These are phyloP conservation scores for Aschersonia sp. DNA, from an alignment of 2,329 filamentous ascomycete genomes.

Conservation along the genomic window DNA sequence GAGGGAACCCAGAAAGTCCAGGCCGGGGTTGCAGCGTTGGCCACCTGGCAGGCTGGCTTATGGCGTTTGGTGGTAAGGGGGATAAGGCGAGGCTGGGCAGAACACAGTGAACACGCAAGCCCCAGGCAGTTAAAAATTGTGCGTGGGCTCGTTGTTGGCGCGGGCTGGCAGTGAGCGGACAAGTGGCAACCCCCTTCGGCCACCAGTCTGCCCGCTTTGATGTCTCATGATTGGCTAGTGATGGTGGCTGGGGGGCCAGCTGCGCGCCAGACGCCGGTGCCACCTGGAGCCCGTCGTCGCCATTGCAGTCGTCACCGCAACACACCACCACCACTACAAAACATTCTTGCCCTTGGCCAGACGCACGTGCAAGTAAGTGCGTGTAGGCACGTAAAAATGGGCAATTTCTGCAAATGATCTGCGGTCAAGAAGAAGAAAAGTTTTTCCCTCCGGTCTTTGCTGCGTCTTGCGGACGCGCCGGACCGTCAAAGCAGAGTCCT, in stretches of 20 bases:
- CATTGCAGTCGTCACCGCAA: slow-evolving; percentile 3
- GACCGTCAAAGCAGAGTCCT: too few relatives aligned
- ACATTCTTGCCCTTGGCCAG: background rate
- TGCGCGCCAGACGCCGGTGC: slow-evolving; percentile 1
- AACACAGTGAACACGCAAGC: background rate
- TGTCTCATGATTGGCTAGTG: slow-evolving; percentile 17
- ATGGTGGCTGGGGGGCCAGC: slow-evolving; percentile 13
- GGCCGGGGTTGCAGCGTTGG: background rate
- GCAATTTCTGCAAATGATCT: too few relatives aligned
- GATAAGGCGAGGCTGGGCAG: too few relatives aligned
- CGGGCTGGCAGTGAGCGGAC: background rate
- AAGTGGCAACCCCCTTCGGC: background rate
- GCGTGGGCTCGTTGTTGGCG: background rate
- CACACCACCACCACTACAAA: background rate
- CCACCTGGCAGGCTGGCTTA: background rate
- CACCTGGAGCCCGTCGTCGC: background rate
- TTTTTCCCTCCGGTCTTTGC: too few relatives aligned
- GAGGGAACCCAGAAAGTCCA: slow-evolving; percentile 8
- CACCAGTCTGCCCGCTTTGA: background rate
- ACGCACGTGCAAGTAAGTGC: background rate
- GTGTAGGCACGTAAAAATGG: background rate
- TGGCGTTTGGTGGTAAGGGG: too few relatives aligned
- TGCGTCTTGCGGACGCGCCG: too few relatives aligned
- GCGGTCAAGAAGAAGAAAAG: too few relatives aligned
- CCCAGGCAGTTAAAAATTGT: background rate